These are phyloP conservation scores for Salvia rosmarinus DNA, from an alignment of 257 asterid species.

Conservation along the genomic window DNA sequence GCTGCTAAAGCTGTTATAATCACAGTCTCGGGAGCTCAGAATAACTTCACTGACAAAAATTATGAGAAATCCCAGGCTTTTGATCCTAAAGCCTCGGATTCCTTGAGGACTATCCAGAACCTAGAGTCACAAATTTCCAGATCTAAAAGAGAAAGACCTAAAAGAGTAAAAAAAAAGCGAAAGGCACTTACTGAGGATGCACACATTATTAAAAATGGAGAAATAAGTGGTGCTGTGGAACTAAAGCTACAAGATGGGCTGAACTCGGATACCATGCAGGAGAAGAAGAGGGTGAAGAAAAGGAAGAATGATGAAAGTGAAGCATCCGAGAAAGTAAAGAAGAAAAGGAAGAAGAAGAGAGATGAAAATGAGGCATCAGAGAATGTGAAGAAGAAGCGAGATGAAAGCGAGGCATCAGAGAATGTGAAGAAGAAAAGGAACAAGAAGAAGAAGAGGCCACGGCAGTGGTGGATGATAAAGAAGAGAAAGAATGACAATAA, in stretches of 20 bases:
- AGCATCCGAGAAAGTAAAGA: conserved; percentile 39
- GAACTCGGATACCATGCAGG: conserved; percentile 32
- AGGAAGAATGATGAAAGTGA: conserved; percentile 49
- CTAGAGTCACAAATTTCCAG: conserved; percentile 36
- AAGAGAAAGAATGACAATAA: conserved; percentile 40
- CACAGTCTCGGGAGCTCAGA: conserved; percentile 48
- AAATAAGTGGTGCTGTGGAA: conserved; percentile 35
- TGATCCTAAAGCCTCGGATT: conserved; percentile 28
- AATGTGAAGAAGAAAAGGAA: conserved; percentile 46
- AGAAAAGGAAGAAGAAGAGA: conserved; percentile 52
- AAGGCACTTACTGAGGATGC: conserved; percentile 42
- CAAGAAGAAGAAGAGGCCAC: conserved; percentile 36
- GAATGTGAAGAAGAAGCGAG: conserved; percentile 40
- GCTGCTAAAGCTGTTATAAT: conserved; percentile 62
- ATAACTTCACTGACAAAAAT: conserved; percentile 18
- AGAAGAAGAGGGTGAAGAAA: conserved; percentile 36
- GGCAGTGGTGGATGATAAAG: conserved; percentile 37
- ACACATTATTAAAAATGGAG: conserved; percentile 27
- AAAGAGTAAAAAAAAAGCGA: conserved; percentile 60
- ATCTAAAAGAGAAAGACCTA: conserved; percentile 65
- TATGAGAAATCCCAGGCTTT: conserved; percentile 7
- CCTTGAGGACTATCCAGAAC: conserved; percentile 29
- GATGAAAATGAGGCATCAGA: conserved; percentile 42
- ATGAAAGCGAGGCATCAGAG: conserved; percentile 7
- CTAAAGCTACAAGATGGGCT: conserved; percentile 33